Percentiles rank a stretch among this genome's conserved stretches.
Conservation (phyloP, 1,284 basidiomycete genomes). For the Pseudozyma sp. region DNA sequence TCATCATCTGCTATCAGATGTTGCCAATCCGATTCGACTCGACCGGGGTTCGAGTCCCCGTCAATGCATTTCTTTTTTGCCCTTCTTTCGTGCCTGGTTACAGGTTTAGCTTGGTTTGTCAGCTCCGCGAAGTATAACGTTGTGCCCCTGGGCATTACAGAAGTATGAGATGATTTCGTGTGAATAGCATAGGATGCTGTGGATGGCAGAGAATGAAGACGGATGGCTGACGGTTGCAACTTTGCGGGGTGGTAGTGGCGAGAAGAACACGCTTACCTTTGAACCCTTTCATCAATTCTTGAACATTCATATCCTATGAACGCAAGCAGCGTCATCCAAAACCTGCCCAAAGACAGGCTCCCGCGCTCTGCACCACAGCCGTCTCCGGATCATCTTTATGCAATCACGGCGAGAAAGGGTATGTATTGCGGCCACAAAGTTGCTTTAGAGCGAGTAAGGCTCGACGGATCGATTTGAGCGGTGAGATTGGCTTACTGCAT, state of each 20-base stretch:
- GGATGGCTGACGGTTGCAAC: too few relatives aligned
- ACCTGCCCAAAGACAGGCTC: too few relatives aligned
- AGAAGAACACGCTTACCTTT: too few relatives aligned
- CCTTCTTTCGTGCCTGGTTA: background rate
- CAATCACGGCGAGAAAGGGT: background rate
- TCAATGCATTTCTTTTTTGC: constrained; percentile 48
- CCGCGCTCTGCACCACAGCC: background rate
- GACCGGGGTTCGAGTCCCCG: constrained; percentile 61
- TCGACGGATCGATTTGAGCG: background rate
- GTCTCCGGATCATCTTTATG: background rate
- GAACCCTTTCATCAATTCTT: too few relatives aligned
- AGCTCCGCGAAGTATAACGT: background rate
- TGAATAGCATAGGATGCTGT: too few relatives aligned
- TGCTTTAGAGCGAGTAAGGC: background rate
- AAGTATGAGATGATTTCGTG: too few relatives aligned
- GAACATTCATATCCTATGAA: too few relatives aligned
- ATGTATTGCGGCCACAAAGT: background rate
- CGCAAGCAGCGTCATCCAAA: too few relatives aligned
- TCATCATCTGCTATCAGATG: constrained; percentile 11
- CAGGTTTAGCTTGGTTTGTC: background rate
- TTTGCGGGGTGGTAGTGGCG: too few relatives aligned
- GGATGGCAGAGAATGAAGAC: too few relatives aligned
- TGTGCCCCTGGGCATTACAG: background rate
- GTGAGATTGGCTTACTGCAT: constrained; percentile 29
- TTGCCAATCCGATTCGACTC: constrained; percentile 39